Evolutionary conservation across 2,329 filamentous ascomycete genomes (phyloP), one percentile per base, ranked within the genome.

Genomic region (Microsporum canis): DNA sequence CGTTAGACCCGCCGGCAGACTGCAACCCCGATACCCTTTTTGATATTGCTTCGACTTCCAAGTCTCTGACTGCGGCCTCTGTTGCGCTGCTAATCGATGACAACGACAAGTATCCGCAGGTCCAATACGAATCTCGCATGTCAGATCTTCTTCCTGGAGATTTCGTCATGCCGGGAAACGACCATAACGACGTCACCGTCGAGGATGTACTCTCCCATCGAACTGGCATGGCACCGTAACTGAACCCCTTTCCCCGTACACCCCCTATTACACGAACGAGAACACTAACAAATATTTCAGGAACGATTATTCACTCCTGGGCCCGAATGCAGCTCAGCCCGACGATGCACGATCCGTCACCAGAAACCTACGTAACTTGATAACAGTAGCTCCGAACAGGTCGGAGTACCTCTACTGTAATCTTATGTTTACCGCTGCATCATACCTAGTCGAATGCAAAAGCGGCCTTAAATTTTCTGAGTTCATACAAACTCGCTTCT

Each of bases 171-270:
- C 64, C 73, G 10, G 77, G 79, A 58, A 70, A 73, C 0, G 77
- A 74, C 66, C 74, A 76, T 14, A 83, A 79, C 0, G 68, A 71
- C 62, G 68, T 82, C 47, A 84, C 80, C 0, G 68, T 84, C 5
- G 79, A 83, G 60, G 82, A 85, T 61, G 76, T 80, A 2, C 72
- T 82, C 0, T 76, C 76, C 56, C 82, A 84, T 66, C 74, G 80
- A 3, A 80, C 77, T 0, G 81, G 82, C 6, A 72, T 81, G 62
- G 72, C 80, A 1, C 64, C 72, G 41, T 79, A 77, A 67, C 76
- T 79, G 14, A 10, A 23, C 17, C 29, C 7, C 17, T 41, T 27
- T 34, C 23, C 12, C 17, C 51, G 8, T 34, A 3, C 27, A 57
- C 27, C 5, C 8, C 5, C 27, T 34, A 14, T 27, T 5, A 14